phyloP scores from a whole-genome alignment of 2,329 filamentous ascomycete genomes.

The Alternaria brassicae region DNA sequence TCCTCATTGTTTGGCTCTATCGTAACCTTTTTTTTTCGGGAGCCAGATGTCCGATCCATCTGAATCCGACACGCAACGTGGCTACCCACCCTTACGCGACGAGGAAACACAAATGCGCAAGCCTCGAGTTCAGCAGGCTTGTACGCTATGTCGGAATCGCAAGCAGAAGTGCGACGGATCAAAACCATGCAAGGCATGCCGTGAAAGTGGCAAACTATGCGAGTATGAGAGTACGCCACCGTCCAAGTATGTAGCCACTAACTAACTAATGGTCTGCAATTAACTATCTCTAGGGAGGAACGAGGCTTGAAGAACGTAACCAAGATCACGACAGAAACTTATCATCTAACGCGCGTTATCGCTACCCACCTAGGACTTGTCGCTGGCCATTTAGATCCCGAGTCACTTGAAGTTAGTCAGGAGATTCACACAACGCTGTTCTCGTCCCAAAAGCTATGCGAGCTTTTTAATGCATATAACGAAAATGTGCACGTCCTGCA shows the following conservation, averaged over 20 bases:
- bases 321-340: not conserved
- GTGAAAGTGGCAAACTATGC: not conserved
- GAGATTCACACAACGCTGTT: not conserved
- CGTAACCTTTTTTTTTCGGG: not conserved
- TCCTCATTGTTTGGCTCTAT: not conserved
- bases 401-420: not conserved
- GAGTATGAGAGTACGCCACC: not conserved
- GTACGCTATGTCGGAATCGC: not conserved
- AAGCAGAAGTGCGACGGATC: not conserved
- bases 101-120: not conserved
- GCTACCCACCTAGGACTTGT: not conserved
- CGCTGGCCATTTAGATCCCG: not conserved
- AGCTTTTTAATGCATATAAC: not conserved
- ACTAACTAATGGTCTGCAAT: not conserved
- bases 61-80: not conserved
- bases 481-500: not conserved
- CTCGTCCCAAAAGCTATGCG: not conserved
- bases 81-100: not conserved
- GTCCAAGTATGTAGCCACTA: not conserved
- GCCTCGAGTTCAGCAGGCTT: not conserved
- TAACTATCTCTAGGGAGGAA: not conserved
- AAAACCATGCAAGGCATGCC: not conserved
- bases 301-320: not conserved
- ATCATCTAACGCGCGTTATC: not conserved
- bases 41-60: not conserved